These are phyloP conservation scores for Diaporthe sp. DNA, from an alignment of 2,329 filamentous ascomycete genomes.

Conservation along the genomic window DNA sequence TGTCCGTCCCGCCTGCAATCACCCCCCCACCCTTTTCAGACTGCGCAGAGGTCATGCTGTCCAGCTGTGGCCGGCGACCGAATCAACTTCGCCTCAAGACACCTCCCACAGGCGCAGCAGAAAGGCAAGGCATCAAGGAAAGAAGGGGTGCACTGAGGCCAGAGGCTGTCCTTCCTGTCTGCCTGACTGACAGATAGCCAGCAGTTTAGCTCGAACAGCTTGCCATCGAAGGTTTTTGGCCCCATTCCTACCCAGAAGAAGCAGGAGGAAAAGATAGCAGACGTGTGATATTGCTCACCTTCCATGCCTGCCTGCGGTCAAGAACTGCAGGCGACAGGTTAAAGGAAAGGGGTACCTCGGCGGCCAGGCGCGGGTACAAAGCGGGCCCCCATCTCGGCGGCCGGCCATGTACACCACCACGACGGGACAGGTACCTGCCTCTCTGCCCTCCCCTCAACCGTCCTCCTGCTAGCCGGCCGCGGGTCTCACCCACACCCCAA, in stretches of 20 bases:
- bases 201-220: not conserved
- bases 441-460: not conserved
- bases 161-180: not conserved
- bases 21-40: no score
- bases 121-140: not conserved
- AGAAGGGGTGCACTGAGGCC: not conserved
- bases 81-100: not conserved
- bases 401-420: slow-evolving; percentile 24
- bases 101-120: not conserved
- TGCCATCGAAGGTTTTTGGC: not conserved
- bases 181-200: not conserved
- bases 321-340: not conserved
- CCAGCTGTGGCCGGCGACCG: not conserved
- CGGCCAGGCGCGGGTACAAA: slow-evolving; percentile 7
- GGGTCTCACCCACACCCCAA: not conserved
- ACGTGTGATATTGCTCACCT: not conserved
- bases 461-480: not conserved
- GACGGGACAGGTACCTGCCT: not conserved
- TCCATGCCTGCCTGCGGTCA: not conserved
- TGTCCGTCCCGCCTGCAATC: not conserved
- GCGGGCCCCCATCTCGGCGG: slow-evolving; percentile 8
- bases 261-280: not conserved
- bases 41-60: not conserved
- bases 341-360: not conserved
- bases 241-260: not conserved